Evolutionary conservation across 352 stramenopile species (phyloP), one percentile per base, ranked within the genome.

Genomic region (Blastocystis sp.): DNA sequence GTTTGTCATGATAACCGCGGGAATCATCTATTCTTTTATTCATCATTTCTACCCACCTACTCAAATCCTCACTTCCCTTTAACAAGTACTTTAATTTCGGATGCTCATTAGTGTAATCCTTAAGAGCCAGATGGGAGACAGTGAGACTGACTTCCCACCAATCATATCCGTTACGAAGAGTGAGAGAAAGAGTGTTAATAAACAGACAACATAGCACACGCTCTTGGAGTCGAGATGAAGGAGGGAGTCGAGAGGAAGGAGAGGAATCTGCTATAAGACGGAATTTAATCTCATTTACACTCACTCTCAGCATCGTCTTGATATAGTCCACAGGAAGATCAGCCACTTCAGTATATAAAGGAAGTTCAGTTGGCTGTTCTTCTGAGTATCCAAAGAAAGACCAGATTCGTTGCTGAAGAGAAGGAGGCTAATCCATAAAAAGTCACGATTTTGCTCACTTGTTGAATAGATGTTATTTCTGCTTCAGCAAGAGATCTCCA

Each of bases 141-240:
- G 44, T 57, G 9, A 53, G 48, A 68, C 73, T 48, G 6, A 84
- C 73, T 64, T 84, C 73, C 73, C 73, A 84, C 73, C 73, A 64
- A 19, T 42, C 73, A 27, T 84, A 84, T 22, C 48, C 48, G 13
- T 30, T 66, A 1, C 59, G 73, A 11, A 84, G 51, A 5, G 51
- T 84, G 48, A 84, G 53, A 11, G 42, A 54, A 30, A 84, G 33
- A 42, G 35, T 60, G 33, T 84, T 84, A 17, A 66, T 53, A 57
- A 84, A 84, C 17, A 84, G 42, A 44, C 73, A 84, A 42, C 73
- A 84, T 4, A 84, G 27, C 4, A 84, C 53, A 35, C 68, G 58
- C 13, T 84, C 73, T 2, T 37, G 27, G 3, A 53, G 64, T 4
- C 64, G 64, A 15, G 27, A 22, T n/a, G 9, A 17, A n/a, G 64